Base-by-base conservation (phyloP, 331 rosid genomes). In the Quercus tomentella region DNA sequence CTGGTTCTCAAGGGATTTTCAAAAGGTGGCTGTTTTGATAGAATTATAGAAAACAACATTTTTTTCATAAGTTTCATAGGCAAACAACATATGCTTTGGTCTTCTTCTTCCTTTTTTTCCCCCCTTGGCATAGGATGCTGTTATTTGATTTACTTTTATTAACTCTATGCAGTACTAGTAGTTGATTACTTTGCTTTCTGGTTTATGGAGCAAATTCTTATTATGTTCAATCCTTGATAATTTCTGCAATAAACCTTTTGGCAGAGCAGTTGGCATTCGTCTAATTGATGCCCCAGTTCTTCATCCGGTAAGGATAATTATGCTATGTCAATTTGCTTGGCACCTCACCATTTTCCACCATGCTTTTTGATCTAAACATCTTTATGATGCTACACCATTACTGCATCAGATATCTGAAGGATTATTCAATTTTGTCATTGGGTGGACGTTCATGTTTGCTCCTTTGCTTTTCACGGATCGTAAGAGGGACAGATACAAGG, bases 361-460 rank as follows among this genome's bases (percentile, higher is more conserved):
- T 20, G 51, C 30, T 66, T 65, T 20, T 65, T 73, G 54, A 52
- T 77, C 14, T 16, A 75, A 54, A 71, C 61, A 45, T 80, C 54
- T 33, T 56, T 58, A 76, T 86, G 73, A 84, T 66, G 78, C 57
- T 70, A 60, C 56, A 28, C 49, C 4, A 43, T 73, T 77, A 81
- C 81, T 60, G 54, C 69, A 74, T 76, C 79, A 95, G 98, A 91
- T 95, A 91, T 83, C 90, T 52, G 98, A 95, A 86, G 99, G 98
- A 71, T 77, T 94, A 17, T 94, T 95, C 91, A 93, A 93, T 84
- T 95, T 95, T 79, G 99, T 93, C 49, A 86, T 93, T 70, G 98
- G 93, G 72, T 95, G 99, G 99, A 95, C 98, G 4, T 81, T 95
- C 73, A 89, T 95, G 98, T 95, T 93, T 83, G 98, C 94, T 74